phyloP scores from a whole-genome alignment of 108 stramenopile genomes.

The Cyclotella kingstonii region DNA sequence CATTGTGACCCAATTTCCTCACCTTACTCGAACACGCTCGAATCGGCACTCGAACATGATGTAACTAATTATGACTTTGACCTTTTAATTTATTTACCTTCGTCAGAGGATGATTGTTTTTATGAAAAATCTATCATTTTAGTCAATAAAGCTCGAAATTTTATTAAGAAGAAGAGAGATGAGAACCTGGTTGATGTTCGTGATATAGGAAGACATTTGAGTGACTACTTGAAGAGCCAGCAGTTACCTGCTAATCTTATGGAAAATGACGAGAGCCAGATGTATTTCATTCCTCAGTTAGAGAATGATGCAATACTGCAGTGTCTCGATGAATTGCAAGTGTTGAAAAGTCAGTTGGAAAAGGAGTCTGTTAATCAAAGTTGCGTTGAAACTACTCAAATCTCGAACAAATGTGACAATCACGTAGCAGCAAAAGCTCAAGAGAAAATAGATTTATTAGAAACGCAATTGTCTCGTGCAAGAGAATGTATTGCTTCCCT shows the following conservation, averaged over 20 bases:
- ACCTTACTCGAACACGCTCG: conserved; percentile 27
- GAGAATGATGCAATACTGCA: conserved; percentile 52
- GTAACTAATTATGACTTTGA: conserved; percentile 30
- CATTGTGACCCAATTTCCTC: conserved; percentile 15
- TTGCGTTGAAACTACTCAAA: not conserved
- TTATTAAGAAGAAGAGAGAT: conserved; percentile 28
- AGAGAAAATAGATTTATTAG: conserved; percentile 27
- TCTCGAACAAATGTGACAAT: not conserved
- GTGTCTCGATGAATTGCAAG: conserved; percentile 51
- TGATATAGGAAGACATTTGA: conserved; percentile 34
- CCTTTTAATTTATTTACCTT: conserved; percentile 14
- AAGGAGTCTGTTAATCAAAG: conserved; percentile 10
- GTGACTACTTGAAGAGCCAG: conserved; percentile 15
- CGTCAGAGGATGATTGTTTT: conserved; percentile 37
- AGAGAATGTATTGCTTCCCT: conserved; percentile 38
- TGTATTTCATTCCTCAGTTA: conserved; percentile 44
- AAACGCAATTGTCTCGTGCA: conserved; percentile 42
- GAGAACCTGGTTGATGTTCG: not conserved
- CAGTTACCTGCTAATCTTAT: conserved; percentile 7
- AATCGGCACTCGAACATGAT: conserved; percentile 38
- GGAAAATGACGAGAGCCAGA: conserved; percentile 23
- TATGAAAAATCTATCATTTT: conserved; percentile 41
- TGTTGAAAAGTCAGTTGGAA: conserved; percentile 30
- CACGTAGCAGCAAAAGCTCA: conserved; percentile 4
- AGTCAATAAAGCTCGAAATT: conserved; percentile 46